Conservation (phyloP, 306 rosid species). For the Cicer judaicum region DNA sequence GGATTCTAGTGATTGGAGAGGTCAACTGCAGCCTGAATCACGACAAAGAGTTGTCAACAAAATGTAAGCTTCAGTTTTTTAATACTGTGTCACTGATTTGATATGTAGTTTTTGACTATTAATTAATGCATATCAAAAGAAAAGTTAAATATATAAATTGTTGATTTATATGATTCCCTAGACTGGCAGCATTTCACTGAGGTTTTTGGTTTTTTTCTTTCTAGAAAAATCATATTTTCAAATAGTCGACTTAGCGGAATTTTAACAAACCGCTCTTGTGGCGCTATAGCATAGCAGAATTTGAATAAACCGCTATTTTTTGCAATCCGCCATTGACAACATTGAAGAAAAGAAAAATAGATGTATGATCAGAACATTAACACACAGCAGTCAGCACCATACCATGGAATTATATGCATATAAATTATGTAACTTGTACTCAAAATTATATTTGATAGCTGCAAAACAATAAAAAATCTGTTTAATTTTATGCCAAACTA, state of each 20-base stretch:
- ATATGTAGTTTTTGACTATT: not conserved
- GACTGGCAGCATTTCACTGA: not conserved
- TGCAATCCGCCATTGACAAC: too few relatives aligned
- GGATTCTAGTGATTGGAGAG: constrained; percentile 57
- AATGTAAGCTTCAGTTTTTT: constrained; percentile 50
- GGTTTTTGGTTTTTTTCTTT: not conserved
- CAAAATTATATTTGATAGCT: constrained; percentile 15
- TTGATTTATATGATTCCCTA: constrained; percentile 11
- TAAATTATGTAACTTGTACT: constrained; percentile 13
- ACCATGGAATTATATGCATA: constrained; percentile 1
- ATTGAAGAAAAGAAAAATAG: not conserved
- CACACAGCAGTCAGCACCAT: not conserved
- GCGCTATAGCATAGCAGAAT: too few relatives aligned
- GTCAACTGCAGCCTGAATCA: constrained; percentile 49
- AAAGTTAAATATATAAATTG: constrained; percentile 1
- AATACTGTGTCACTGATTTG: constrained; percentile 27
- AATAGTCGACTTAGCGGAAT: too few relatives aligned
- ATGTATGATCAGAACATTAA: constrained; percentile 8
- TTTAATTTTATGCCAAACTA: constrained; percentile 21
- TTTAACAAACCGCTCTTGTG: too few relatives aligned
- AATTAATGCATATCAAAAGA: not conserved
- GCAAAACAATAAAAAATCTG: not conserved
- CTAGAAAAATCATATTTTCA: too few relatives aligned
- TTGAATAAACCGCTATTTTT: too few relatives aligned
- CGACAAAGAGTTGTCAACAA: constrained; percentile 63